These are phyloP conservation scores for Wallacemonas collosoma DNA, from an alignment of 208 protist genomes.

Conservation along the genomic window DNA sequence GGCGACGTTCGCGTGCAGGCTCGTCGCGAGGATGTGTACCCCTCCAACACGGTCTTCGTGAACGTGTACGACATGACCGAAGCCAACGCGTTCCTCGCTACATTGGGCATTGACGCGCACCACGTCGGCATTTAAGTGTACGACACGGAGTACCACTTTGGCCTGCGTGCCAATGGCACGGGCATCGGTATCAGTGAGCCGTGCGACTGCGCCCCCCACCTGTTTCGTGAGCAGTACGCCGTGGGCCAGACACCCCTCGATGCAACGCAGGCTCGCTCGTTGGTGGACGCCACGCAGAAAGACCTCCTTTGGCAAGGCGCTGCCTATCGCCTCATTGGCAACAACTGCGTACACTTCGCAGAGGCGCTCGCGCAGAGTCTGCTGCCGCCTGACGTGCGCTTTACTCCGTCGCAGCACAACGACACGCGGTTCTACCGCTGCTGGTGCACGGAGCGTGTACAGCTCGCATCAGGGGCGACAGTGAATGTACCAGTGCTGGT, in stretches of 20 bases:
- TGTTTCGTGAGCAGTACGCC: constrained; percentile 75
- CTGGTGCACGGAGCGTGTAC: constrained; percentile 30
- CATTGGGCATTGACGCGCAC: constrained; percentile 43
- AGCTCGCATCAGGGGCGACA: constrained; percentile 21
- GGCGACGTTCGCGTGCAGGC: neutral
- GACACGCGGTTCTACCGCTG: constrained; percentile 22
- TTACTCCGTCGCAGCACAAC: constrained; percentile 20
- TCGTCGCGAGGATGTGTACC: constrained; percentile 16
- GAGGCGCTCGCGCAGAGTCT: constrained; percentile 42
- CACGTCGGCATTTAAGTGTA: constrained; percentile 78
- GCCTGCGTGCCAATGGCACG: constrained; percentile 37
- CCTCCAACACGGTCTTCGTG: constrained; percentile 44
- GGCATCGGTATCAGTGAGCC: constrained; percentile 52
- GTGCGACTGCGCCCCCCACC: constrained; percentile 49
- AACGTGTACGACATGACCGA: constrained; percentile 57
- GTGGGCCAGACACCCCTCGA: constrained; percentile 57
- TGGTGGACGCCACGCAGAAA: constrained; percentile 31
- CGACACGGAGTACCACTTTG: constrained; percentile 66
- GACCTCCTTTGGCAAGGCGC: constrained; percentile 42
- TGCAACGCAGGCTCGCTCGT: constrained; percentile 27
- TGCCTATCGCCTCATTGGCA: constrained; percentile 59
- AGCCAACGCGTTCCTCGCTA: constrained; percentile 35
- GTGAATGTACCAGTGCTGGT: constrained; percentile 43
- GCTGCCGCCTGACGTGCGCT: constrained; percentile 40
- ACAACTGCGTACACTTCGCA: constrained; percentile 83